Base-by-base conservation (phyloP, 2,329 filamentous ascomycete species). In the Diplodia intermedia region DNA sequence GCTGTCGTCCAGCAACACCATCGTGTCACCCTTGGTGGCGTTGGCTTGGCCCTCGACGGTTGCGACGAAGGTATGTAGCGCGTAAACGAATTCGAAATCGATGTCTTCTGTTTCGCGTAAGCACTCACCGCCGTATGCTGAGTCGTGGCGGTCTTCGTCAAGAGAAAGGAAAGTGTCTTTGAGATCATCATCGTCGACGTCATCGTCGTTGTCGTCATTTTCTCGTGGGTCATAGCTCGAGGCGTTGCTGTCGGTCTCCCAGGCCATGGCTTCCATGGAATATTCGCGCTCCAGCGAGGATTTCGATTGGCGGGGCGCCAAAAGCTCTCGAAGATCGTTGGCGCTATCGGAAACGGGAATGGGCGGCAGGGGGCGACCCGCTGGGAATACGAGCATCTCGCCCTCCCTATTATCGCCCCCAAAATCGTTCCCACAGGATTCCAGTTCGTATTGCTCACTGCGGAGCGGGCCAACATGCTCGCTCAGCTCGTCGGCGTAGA, bases 81-180 rank as follows among this genome's bases (percentile, higher is more conserved):
- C 95, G 82, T 99, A 99, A 70, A 99, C 95, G 82, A 98, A 98
- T 79, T 98, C 94, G 84, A 99, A 98, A 85, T 99, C 95, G 81
- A 99, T 99, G 77, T 99, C 95, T 87, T 99, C 95, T 98, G 85
- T 80, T 81, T 90, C 86, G 86, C 88, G 91, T 97, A 93, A 97
- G 93, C 90, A 90, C 84, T 91, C 87, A 82, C 86, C 86, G 79
- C 86, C 89, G 90, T 89, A 94, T 69, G 89, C 90, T 73, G 87
- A 89, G 78, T 91, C 88, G 84, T 91, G 80, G 79, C 88, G 91
- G 80, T 85, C 84, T 69, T 85, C 77, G 76, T 91, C 84, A 78
- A 84, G 78, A 80, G 82, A 80, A 79, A 85, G 81, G 76, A 80
- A 84, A 84, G 84, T 79, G 75, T 87, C 84, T 78, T 87, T 83